Conservation (phyloP, 139 green algal species). For the Chlamydomonas applanata region DNA sequence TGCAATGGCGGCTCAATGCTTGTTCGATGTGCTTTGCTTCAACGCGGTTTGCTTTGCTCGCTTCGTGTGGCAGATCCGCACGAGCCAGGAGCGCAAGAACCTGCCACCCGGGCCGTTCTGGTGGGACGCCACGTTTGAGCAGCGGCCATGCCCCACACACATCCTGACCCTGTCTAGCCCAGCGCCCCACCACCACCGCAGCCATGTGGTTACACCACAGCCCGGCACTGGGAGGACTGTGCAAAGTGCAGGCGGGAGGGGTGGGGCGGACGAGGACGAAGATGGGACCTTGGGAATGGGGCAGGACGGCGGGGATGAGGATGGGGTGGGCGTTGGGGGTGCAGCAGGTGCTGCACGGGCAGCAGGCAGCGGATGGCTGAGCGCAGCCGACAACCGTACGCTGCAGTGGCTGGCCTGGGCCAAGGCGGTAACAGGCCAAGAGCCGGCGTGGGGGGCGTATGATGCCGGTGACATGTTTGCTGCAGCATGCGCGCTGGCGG, state of each 20-base stretch:
- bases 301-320: not conserved
- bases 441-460: conserved; percentile 18
- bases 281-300: not conserved
- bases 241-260: no score
- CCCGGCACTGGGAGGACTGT: no score
- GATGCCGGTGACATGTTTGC: conserved; percentile 34
- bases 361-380: not conserved
- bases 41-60: no score
- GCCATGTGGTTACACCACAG: not conserved
- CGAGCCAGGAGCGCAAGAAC: conserved; percentile 50
- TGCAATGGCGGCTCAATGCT: no score
- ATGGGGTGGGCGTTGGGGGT: not conserved
- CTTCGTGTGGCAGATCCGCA: conserved; percentile 44
- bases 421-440: not conserved
- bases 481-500: conserved; percentile 44
- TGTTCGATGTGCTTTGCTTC: no score
- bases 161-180: not conserved
- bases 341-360: not conserved
- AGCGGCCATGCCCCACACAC: not conserved
- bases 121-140: conserved; percentile 7
- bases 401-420: conserved; percentile 5
- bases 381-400: not conserved
- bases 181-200: not conserved
- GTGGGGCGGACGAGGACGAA: not conserved
- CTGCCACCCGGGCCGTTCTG: conserved; percentile 56